phyloP scores from a whole-genome alignment of 1,284 basidiomycete species.

The Pseudozyma flocculosa region DNA sequence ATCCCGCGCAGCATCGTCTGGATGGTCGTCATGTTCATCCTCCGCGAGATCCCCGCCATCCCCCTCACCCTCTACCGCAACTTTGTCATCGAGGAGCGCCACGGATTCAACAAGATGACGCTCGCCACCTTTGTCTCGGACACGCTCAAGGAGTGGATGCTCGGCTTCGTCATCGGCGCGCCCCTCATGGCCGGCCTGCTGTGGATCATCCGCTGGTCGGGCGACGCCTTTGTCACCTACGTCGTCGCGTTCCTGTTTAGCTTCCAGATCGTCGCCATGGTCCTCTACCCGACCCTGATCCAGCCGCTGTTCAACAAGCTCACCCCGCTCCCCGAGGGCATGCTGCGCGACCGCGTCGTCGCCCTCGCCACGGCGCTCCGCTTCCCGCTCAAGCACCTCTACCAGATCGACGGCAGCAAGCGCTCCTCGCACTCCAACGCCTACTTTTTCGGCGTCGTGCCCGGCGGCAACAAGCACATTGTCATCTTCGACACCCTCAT shows the following conservation, averaged over 20 bases:
- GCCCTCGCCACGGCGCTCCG: slow-evolving; percentile 63
- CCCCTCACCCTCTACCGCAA: slow-evolving; percentile 75
- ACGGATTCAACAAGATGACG: slow-evolving; percentile 96
- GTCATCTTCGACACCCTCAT: slow-evolving; percentile 97
- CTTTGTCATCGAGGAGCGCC: slow-evolving; percentile 90
- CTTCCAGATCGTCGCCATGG: slow-evolving; percentile 70
- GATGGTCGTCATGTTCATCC: slow-evolving; percentile 50
- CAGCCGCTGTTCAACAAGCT: slow-evolving; percentile 97
- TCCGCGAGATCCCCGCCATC: slow-evolving; percentile 65
- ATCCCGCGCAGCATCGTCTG: slow-evolving; percentile 83
- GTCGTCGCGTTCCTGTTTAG: slow-evolving; percentile 55
- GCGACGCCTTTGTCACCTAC: slow-evolving; percentile 60
- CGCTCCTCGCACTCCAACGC: slow-evolving; percentile 92
- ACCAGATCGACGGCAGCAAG: slow-evolving; percentile 96
- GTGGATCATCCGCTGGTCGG: slow-evolving; percentile 87
- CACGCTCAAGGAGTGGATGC: slow-evolving; percentile 73
- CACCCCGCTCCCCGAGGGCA: slow-evolving; percentile 68
- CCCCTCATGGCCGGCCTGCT: slow-evolving; percentile 86
- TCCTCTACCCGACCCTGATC: slow-evolving; percentile 68
- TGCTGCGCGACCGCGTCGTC: slow-evolving; percentile 48
- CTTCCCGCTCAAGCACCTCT: slow-evolving; percentile 91
- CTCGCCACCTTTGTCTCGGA: slow-evolving; percentile 68
- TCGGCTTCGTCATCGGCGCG: slow-evolving; percentile 75
- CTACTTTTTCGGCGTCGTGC: slow-evolving; percentile 58
- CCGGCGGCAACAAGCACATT: slow-evolving; percentile 61